These are phyloP conservation scores for Tetradesmus lagerheimii DNA, from an alignment of 139 green algal genomes.

Conservation along the genomic window DNA sequence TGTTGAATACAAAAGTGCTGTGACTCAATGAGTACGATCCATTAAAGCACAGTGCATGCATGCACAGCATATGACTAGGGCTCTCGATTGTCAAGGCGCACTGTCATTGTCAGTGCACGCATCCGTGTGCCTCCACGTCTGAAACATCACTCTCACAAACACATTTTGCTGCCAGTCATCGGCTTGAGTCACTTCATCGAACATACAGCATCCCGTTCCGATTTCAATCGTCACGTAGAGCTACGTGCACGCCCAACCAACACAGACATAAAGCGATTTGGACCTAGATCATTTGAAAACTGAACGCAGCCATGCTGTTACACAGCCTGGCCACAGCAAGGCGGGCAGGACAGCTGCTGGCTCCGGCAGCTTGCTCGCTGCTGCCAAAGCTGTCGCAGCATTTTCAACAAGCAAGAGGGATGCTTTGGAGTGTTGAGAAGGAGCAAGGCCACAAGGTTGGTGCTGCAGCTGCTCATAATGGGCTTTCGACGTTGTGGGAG, in stretches of 20 bases:
- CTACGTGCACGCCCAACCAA: not conserved
- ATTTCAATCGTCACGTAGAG: not conserved
- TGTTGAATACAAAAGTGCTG: too few species aligned
- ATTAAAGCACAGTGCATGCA: not conserved
- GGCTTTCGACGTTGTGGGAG: not conserved
- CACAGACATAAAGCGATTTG: too few species aligned
- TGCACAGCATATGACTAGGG: not conserved
- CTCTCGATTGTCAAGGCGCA: not conserved
- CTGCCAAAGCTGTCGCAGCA: not conserved
- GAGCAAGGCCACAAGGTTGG: slow-evolving; percentile 54
- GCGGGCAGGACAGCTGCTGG: not conserved
- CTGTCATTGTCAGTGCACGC: not conserved
- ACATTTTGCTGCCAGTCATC: not conserved
- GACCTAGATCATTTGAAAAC: too few species aligned
- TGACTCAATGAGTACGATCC: too few species aligned
- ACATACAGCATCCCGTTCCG: not conserved
- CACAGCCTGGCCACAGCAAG: not conserved
- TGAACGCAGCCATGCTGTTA: not conserved
- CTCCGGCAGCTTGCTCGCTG: not conserved
- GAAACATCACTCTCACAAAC: not conserved
- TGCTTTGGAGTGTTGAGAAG: slow-evolving; percentile 65
- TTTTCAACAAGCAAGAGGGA: slow-evolving; percentile 42
- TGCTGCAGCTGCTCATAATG: not conserved
- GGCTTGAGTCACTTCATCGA: not conserved
- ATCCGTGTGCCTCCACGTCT: not conserved